Evolutionary conservation across 2,329 filamentous ascomycete species (phyloP).

Genomic region (Alternaria angustiovoidea): DNA sequence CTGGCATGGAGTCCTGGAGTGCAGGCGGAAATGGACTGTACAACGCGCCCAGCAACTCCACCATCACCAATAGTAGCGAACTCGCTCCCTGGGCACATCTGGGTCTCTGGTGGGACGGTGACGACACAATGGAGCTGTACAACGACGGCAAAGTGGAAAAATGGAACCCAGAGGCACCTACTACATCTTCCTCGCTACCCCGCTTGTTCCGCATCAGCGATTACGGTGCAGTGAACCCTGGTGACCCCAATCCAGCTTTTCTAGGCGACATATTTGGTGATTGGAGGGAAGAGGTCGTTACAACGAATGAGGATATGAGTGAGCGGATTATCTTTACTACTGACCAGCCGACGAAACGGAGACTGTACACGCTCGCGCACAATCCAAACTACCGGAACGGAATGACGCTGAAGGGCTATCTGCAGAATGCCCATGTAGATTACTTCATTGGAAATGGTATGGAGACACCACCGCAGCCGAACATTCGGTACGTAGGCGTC

Average conservation of each 20-base stretch:
- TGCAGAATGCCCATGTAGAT: neutral
- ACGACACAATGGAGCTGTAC: conserved; percentile 22
- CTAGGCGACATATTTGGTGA: conserved; percentile 21
- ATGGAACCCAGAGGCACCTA: conserved; percentile 12
- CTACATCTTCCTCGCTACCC: conserved; percentile 5
- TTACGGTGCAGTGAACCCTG: conserved; percentile 14
- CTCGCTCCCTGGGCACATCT: conserved; percentile 17
- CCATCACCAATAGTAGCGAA: neutral
- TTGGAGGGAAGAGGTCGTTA: conserved; percentile 16
- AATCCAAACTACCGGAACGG: neutral
- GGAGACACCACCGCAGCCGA: neutral
- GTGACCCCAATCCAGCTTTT: conserved; percentile 16
- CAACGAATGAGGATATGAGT: neutral
- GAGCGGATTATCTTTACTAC: neutral
- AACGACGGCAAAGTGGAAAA: conserved; percentile 24
- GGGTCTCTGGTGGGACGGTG: conserved; percentile 20
- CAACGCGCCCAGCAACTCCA: conserved; percentile 13
- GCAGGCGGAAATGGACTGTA: neutral
- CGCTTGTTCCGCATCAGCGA: conserved; percentile 13
- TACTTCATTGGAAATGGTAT: neutral
- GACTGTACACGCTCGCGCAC: neutral
- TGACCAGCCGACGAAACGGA: neutral
- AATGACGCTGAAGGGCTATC: neutral
- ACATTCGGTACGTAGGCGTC: neutral
- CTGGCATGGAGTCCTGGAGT: neutral